These are phyloP conservation scores for Paraconiothyrium brasiliense DNA, from an alignment of 2,329 filamentous ascomycete species.

Conservation along the genomic window DNA sequence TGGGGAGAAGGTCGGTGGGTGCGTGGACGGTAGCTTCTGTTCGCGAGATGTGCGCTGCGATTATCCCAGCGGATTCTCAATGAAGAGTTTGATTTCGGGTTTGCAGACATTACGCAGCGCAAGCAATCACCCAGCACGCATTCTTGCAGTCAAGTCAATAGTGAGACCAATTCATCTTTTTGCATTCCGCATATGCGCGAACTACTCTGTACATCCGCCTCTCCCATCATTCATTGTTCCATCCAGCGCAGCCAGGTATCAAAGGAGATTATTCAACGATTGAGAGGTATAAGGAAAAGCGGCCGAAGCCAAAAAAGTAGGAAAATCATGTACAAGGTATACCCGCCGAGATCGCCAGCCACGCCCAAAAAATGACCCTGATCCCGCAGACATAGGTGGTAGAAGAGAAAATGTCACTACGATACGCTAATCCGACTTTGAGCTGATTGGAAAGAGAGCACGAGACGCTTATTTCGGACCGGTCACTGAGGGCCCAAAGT, in stretches of 20 bases:
- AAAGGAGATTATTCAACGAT: constrained; percentile 25
- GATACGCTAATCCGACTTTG: constrained; percentile 25
- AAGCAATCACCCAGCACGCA: not conserved
- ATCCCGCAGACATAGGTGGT: constrained; percentile 24
- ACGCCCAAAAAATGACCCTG: constrained; percentile 26
- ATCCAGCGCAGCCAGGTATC: constrained; percentile 22
- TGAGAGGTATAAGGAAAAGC: constrained; percentile 13
- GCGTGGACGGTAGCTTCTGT: not conserved
- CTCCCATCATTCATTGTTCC: constrained; percentile 5
- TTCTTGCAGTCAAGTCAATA: not conserved
- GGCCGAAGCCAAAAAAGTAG: constrained; percentile 19
- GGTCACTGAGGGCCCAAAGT: constrained; percentile 48
- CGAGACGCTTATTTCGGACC: constrained; percentile 29
- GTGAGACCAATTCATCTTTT: constrained; percentile 6
- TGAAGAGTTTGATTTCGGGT: too few species aligned
- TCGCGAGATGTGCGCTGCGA: not conserved
- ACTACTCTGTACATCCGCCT: constrained; percentile 16
- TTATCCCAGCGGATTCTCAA: not conserved
- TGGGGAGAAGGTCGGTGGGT: not conserved
- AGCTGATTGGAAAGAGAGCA: constrained; percentile 16
- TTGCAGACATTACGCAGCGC: not conserved
- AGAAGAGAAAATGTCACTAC: constrained; percentile 25
- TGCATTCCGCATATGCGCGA: constrained; percentile 12
- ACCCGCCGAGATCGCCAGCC: constrained; percentile 31
- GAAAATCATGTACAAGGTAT: constrained; percentile 35